Evolutionary conservation across 2,329 filamentous ascomycete species (phyloP).

Genomic region (Beauveria sp.): DNA sequence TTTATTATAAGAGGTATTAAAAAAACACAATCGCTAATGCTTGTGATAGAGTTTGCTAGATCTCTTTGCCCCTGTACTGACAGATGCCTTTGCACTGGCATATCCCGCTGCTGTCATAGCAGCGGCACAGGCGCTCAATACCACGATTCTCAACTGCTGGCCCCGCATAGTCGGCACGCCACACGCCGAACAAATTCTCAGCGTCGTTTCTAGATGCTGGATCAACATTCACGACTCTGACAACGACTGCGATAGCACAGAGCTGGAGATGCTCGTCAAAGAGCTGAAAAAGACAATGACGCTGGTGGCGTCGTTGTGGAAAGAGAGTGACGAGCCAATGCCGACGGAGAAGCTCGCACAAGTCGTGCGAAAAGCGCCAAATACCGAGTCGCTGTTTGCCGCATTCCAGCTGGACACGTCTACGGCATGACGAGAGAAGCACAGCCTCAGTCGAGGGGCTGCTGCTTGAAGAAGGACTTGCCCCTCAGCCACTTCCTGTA

Average conservation of each 20-base stretch:
- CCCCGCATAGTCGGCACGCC: conserved; percentile 49
- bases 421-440: neutral
- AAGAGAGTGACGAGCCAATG: conserved; percentile 10
- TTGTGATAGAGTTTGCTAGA: conserved; percentile 53
- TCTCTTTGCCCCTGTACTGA: conserved; percentile 56
- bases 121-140: conserved; percentile 46
- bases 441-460: conserved; percentile 47
- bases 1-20: neutral
- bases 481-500: conserved; percentile 92
- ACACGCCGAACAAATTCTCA: conserved; percentile 58
- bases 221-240: conserved; percentile 40
- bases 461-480: conserved; percentile 94
- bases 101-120: conserved; percentile 46
- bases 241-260: neutral
- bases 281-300: conserved; percentile 27
- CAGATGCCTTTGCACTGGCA: conserved; percentile 58
- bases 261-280: conserved; percentile 19
- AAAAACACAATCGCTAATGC: conserved; percentile 1
- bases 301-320: conserved; percentile 24
- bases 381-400: conserved; percentile 18
- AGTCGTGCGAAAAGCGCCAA: conserved; percentile 14
- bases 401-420: neutral
- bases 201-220: conserved; percentile 56
- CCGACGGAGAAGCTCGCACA: neutral
- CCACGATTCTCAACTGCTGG: conserved; percentile 58